Evolutionary conservation across 768 basidiomycete genomes (phyloP).

Genomic region (Phaffia australis): DNA sequence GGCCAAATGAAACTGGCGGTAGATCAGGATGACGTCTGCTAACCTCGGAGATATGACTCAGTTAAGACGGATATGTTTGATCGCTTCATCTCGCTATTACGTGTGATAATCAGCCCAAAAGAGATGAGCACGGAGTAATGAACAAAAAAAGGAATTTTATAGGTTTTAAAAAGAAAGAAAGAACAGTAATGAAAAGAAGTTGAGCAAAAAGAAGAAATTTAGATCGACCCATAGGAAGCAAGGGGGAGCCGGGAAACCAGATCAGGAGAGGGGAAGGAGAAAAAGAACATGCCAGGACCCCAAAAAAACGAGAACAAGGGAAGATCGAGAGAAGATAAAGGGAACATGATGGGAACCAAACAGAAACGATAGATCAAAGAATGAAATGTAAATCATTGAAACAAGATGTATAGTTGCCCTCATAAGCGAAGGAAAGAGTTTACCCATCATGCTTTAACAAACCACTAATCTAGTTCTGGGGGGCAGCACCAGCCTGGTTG

Average conservation of each 20-base stretch:
- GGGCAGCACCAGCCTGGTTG: neutral
- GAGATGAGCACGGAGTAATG: too few relatives aligned
- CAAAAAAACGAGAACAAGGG: neutral
- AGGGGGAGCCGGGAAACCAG: neutral
- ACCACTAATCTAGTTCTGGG: neutral
- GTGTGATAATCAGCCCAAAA: too few relatives aligned
- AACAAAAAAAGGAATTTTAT: too few relatives aligned
- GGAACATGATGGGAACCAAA: neutral
- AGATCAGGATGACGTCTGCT: too few relatives aligned
- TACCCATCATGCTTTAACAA: neutral
- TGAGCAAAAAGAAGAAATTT: neutral
- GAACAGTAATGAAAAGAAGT: neutral
- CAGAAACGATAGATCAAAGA: slow-evolving; percentile 2
- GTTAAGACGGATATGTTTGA: too few relatives aligned
- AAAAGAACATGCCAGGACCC: slow-evolving; percentile 2
- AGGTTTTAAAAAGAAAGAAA: neutral
- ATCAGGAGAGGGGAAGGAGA: neutral
- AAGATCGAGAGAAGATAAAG: neutral
- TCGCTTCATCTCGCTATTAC: too few relatives aligned
- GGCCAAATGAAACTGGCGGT: too few relatives aligned
- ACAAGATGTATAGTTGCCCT: neutral
- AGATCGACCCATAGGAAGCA: slow-evolving; percentile 2
- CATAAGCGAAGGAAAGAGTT: neutral
- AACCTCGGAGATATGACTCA: too few relatives aligned
- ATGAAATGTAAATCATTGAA: neutral